Conservation (phyloP, 768 basidiomycete genomes). For the Termitomyces titanicus region DNA sequence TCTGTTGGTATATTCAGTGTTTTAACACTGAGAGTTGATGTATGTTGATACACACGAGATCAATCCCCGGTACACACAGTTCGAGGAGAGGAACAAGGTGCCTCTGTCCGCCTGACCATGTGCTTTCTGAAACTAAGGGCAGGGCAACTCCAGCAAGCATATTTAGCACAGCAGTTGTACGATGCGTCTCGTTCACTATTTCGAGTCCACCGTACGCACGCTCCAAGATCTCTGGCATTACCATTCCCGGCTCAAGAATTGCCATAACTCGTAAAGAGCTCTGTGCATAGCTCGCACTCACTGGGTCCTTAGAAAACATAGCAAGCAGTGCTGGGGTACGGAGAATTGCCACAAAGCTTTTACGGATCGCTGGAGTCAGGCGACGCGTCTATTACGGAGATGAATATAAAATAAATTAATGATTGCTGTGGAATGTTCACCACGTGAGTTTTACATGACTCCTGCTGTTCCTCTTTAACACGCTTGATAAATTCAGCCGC, state of each 20-base stretch:
- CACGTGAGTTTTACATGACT: constrained; percentile 74
- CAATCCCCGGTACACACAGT: constrained; percentile 87
- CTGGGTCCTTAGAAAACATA: constrained; percentile 85
- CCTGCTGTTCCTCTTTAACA: constrained; percentile 72
- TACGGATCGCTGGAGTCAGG: constrained; percentile 76
- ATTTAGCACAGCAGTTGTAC: constrained; percentile 88
- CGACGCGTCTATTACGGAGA: constrained; percentile 52
- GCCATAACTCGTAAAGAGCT: constrained; percentile 75
- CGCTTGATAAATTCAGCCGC: constrained; percentile 77
- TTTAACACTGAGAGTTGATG: neutral
- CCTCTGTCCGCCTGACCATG: constrained; percentile 87
- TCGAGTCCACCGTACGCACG: constrained; percentile 91
- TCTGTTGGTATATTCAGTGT: constrained; percentile 36
- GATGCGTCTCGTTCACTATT: constrained; percentile 90
- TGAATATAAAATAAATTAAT: neutral
- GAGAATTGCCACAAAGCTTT: constrained; percentile 75
- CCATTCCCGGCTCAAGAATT: constrained; percentile 73
- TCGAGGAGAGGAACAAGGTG: constrained; percentile 86
- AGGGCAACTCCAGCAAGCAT: constrained; percentile 76
- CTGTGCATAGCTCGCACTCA: constrained; percentile 81
- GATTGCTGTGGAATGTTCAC: constrained; percentile 31
- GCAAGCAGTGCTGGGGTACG: constrained; percentile 86
- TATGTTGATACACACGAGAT: constrained; percentile 51
- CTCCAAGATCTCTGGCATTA: constrained; percentile 91
- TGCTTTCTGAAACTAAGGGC: constrained; percentile 69